Percentiles rank a stretch among this genome's conserved stretches.
Conservation (phyloP, 2,329 filamentous ascomycete genomes). For the Dichotomopilus funicola region DNA sequence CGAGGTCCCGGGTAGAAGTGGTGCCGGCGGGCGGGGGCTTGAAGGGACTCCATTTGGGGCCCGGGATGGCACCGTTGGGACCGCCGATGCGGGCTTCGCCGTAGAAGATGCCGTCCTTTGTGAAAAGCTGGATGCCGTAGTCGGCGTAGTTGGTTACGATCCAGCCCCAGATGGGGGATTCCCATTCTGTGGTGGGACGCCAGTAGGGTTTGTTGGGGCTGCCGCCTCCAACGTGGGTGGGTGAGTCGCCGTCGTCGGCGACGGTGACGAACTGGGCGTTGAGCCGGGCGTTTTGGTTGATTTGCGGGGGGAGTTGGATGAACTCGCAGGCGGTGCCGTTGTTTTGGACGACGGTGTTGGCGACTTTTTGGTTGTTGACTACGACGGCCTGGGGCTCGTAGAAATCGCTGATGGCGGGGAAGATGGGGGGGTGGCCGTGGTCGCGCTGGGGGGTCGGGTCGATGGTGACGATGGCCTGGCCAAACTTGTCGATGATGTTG, state of each 20-base stretch:
- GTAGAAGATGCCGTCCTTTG: constrained; percentile 36
- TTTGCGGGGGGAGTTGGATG: constrained; percentile 11
- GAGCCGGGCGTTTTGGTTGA: constrained; percentile 35
- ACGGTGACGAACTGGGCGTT: constrained; percentile 31
- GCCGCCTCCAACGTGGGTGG: background rate
- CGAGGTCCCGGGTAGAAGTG: background rate
- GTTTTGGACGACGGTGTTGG: background rate
- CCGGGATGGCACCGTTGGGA: background rate
- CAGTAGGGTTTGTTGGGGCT: constrained; percentile 4
- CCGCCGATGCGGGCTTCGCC: constrained; percentile 34
- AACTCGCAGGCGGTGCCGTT: background rate
- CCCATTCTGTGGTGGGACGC: constrained; percentile 30
- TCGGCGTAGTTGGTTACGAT: constrained; percentile 37
- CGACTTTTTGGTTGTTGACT: background rate
- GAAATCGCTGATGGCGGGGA: background rate
- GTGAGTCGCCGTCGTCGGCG: background rate
- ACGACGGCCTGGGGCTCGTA: background rate
- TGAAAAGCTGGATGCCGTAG: constrained; percentile 37
- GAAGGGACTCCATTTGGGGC: constrained; percentile 6
- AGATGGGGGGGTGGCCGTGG: background rate
- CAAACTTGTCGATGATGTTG: constrained; percentile 45
- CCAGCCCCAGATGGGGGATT: constrained; percentile 39
- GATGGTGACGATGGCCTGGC: constrained; percentile 33
- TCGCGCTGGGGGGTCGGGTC: constrained; percentile 18
- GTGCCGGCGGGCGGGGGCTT: background rate